phyloP scores from a whole-genome alignment of 768 basidiomycete species.

The Tylopilus balloui region DNA sequence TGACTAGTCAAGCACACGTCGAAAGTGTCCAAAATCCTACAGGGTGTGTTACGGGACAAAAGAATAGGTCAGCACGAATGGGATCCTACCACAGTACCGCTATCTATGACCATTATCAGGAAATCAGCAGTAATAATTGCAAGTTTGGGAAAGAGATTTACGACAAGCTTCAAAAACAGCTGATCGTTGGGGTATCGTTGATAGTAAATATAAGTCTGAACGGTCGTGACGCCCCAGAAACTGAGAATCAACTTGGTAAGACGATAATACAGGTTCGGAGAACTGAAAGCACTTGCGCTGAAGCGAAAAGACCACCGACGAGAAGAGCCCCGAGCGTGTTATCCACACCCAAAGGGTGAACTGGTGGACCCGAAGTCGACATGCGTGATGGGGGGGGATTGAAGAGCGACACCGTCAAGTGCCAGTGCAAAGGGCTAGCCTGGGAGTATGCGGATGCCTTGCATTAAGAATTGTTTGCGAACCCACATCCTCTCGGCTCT shows the following conservation, averaged over 20 bases:
- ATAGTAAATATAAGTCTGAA: conserved; percentile 53
- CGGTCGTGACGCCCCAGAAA: conserved; percentile 56
- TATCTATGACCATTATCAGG: conserved; percentile 35
- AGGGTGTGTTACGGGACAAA: neutral
- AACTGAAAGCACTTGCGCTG: conserved; percentile 39
- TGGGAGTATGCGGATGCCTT: too few relatives aligned
- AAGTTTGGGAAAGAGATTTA: conserved; percentile 18
- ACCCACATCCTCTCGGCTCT: too few relatives aligned
- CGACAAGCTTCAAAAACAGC: conserved; percentile 34
- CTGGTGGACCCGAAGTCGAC: conserved; percentile 3
- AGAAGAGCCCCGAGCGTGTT: conserved; percentile 54
- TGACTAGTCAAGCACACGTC: conserved; percentile 50
- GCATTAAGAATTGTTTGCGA: neutral
- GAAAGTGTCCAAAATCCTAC: conserved; percentile 48
- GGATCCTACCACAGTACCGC: conserved; percentile 14
- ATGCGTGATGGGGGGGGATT: neutral
- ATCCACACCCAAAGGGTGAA: conserved; percentile 32
- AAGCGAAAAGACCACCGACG: conserved; percentile 48
- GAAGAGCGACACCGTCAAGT: neutral
- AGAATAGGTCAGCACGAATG: neutral
- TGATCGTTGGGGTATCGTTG: conserved; percentile 34
- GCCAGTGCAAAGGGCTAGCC: neutral
- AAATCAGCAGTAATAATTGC: conserved; percentile 25
- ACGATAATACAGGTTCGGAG: neutral
- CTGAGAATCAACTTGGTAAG: conserved; percentile 26